These are phyloP conservation scores for Mychonastes homosphaera DNA, from an alignment of 139 green algal genomes.

Conservation along the genomic window DNA sequence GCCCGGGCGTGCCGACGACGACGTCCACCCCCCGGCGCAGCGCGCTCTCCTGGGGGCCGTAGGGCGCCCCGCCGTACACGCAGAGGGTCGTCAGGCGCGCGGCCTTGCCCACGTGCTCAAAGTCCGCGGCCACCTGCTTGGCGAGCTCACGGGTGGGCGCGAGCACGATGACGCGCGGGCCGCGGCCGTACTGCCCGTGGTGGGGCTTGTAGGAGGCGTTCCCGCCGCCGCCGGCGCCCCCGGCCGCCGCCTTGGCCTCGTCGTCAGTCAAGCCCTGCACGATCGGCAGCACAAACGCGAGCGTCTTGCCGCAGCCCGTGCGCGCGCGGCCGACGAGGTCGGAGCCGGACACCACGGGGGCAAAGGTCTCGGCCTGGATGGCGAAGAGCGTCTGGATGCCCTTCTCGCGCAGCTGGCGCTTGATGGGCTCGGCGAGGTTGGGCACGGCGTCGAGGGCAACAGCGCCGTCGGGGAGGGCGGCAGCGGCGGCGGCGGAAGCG, in stretches of 20 bases:
- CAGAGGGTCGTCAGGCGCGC: constrained; percentile 59
- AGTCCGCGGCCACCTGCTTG: constrained; percentile 69
- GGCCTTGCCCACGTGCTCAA: constrained; percentile 63
- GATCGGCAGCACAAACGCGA: constrained; percentile 95
- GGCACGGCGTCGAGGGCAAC: constrained; percentile 70
- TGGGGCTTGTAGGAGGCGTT: too few species aligned
- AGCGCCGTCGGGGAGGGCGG: constrained; percentile 24
- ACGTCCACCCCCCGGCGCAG: constrained; percentile 76
- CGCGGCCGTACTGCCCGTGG: constrained; percentile 27
- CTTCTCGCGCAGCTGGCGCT: constrained; percentile 54
- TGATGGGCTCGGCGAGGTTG: constrained; percentile 49
- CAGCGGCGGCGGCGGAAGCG: background rate
- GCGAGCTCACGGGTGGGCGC: constrained; percentile 94
- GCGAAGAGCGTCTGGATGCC: constrained; percentile 84
- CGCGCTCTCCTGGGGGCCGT: constrained; percentile 49
- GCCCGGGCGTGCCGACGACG: constrained; percentile 88
- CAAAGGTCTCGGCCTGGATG: constrained; percentile 87
- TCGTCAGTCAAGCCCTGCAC: constrained; percentile 62
- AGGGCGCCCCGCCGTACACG: constrained; percentile 90
- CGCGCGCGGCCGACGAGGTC: constrained; percentile 87
- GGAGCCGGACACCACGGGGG: constrained; percentile 53
- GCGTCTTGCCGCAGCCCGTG: constrained; percentile 95
- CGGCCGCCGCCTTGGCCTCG: constrained; percentile 1
- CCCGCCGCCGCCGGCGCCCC: background rate
- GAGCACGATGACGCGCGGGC: constrained; percentile 76